Evolutionary conservation across 2,329 filamentous ascomycete genomes (phyloP), one percentile per base, ranked within the genome.

Genomic region (Diaporthe longicolla): DNA sequence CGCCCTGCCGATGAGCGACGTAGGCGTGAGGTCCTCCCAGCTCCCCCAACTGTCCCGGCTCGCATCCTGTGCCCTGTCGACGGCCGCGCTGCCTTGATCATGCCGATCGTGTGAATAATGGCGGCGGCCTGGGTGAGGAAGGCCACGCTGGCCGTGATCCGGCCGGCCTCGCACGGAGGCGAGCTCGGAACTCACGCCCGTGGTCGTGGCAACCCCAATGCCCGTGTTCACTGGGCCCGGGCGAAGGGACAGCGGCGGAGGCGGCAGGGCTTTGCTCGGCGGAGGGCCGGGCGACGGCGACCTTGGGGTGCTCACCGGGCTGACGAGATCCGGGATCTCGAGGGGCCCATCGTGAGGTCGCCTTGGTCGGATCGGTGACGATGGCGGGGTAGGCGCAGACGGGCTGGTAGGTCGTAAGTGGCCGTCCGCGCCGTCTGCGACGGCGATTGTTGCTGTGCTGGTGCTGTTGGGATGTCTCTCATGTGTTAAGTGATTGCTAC

Each of bases 301-400:
- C 19, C 71, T 54, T 21, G 71, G 72, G 21, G 32, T 57, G 26
- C 45, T 48, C 15, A 74, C 55, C 55, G 70, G 73, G 70, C 70
- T 74, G 43, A 80, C 78, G 1, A 81, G 77, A 35, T 82, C 82
- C 0, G 83, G 82, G 8, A 85, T 83, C 75, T 83, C 81, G 6
- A 84, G 78, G 4, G 80, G 79, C 3, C 75, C 73, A 26, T 84
- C 82, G 61, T 84, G 82, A 0, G 82, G 82, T 1, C 83, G 80
- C 1, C 81, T 79, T 2, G 84, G 82, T 0, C 83, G 81, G 2
- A 77, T 77, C 0, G 84, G 83, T 2, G 82, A 82, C 3, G 78
- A 71, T 0, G 81, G 80, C 7, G 79, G 77, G 32, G 76, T 71
- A 50, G 74, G 48, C 48, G 72, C 35, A 35, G 66, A 45, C 19